phyloP scores from a whole-genome alignment of 75 land plant species.

The Selaginella tamariscina region DNA sequence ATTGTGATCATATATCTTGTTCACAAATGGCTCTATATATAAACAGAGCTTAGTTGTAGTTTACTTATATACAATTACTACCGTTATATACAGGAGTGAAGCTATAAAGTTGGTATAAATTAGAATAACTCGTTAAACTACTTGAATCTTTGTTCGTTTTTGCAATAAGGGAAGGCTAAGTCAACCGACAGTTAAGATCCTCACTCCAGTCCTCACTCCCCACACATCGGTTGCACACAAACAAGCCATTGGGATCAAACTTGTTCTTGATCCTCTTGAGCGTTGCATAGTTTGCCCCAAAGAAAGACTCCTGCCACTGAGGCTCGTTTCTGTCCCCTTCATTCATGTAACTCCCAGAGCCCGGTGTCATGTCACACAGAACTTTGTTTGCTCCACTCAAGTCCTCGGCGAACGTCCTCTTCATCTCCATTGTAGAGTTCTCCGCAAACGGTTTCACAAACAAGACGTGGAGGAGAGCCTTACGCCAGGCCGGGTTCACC shows the following conservation, averaged over 20 bases:
- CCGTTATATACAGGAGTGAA: too few relatives aligned
- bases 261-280: slow-evolving; percentile 4
- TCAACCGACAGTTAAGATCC: slow-evolving; percentile 7
- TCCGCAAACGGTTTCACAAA: neutral
- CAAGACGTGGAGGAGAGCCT: neutral
- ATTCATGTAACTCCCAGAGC: slow-evolving; percentile 14
- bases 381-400: neutral
- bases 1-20: too few relatives aligned
- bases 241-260: slow-evolving; percentile 3
- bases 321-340: neutral
- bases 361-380: neutral
- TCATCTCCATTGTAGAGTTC: neutral
- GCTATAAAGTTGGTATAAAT: too few relatives aligned
- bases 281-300: neutral
- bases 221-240: slow-evolving; percentile 5
- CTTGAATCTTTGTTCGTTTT: too few relatives aligned
- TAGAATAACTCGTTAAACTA: too few relatives aligned
- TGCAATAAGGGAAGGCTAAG: too few relatives aligned
- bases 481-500: slow-evolving; percentile 8
- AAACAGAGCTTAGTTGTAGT: too few relatives aligned
- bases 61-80: too few relatives aligned
- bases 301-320: neutral
- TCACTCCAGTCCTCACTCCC: slow-evolving; percentile 6
- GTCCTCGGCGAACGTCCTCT: neutral
- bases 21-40: too few relatives aligned